These are phyloP conservation scores for Apiospora aurea DNA, from an alignment of 2,329 filamentous ascomycete genomes.

Conservation along the genomic window DNA sequence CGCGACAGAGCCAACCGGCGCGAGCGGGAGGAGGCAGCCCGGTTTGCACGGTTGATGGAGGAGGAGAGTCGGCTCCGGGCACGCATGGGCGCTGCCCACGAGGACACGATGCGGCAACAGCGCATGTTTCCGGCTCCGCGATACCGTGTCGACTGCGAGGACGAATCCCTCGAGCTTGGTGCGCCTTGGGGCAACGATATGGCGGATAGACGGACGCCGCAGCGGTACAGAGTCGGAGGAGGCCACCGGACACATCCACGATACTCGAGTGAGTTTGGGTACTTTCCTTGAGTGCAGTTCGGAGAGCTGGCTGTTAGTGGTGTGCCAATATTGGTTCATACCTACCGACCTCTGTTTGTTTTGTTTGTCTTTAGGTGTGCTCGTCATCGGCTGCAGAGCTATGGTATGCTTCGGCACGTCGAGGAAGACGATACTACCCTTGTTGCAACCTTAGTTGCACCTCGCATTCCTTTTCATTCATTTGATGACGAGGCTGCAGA, in stretches of 20 bases:
- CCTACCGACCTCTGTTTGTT: neutral
- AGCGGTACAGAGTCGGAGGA: neutral
- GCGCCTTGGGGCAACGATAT: constrained; percentile 8
- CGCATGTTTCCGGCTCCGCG: neutral
- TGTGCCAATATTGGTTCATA: neutral
- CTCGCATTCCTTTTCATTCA: neutral
- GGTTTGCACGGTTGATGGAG: constrained; percentile 9
- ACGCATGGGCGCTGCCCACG: neutral
- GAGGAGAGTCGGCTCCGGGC: constrained; percentile 17
- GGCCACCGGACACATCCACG: constrained; percentile 5
- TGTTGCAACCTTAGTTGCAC: neutral
- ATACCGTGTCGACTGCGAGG: constrained; percentile 7
- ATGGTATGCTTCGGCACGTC: neutral
- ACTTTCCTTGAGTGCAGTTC: constrained; percentile 2
- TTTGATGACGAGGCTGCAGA: constrained; percentile 5
- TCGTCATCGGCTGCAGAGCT: neutral
- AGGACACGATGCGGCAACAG: neutral
- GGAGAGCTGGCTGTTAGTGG: neutral
- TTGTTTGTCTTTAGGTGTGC: neutral
- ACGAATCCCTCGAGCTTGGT: neutral
- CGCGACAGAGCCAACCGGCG: neutral
- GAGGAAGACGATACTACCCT: neutral
- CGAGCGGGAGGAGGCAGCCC: neutral
- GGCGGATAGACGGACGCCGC: constrained; percentile 3
- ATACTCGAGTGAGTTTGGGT: constrained; percentile 17